Conservation (phyloP, 139 green algal genomes). For the Tetraselmis chui region DNA sequence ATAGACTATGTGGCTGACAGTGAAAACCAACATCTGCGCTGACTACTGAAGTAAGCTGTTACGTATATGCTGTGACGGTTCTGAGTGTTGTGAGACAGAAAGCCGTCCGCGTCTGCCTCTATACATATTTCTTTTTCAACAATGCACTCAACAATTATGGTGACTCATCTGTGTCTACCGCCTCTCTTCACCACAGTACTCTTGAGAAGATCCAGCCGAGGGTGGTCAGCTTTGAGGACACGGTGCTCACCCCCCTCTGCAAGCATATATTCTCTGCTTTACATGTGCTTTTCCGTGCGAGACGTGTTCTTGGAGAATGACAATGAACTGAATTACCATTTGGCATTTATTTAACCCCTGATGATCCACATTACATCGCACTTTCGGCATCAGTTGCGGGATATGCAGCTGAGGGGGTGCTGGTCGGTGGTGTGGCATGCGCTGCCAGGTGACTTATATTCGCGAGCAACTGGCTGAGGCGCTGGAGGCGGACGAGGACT, state of each 20-base stretch:
- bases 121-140: not conserved
- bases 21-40: not conserved
- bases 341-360: too few relatives aligned
- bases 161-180: not conserved
- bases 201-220: conserved; percentile 66
- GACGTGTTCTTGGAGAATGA: too few relatives aligned
- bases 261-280: conserved; percentile 53
- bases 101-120: not conserved
- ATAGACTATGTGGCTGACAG: too few relatives aligned
- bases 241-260: conserved; percentile 43
- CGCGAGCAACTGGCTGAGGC: conserved; percentile 57
- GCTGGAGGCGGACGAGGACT: conserved; percentile 80
- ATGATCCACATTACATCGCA: too few relatives aligned
- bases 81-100: not conserved
- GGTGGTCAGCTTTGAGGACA: conserved; percentile 82
- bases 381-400: too few relatives aligned
- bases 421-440: too few relatives aligned
- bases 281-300: too few relatives aligned
- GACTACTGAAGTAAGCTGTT: not conserved
- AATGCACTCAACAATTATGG: not conserved
- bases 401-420: too few relatives aligned
- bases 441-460: conserved; percentile 48
- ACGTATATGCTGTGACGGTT: not conserved
- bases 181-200: conserved; percentile 34
- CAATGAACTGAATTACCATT: too few relatives aligned